Evolutionary conservation across 345 rosid genomes (phyloP).

Genomic region (Nasturtium officinale): DNA sequence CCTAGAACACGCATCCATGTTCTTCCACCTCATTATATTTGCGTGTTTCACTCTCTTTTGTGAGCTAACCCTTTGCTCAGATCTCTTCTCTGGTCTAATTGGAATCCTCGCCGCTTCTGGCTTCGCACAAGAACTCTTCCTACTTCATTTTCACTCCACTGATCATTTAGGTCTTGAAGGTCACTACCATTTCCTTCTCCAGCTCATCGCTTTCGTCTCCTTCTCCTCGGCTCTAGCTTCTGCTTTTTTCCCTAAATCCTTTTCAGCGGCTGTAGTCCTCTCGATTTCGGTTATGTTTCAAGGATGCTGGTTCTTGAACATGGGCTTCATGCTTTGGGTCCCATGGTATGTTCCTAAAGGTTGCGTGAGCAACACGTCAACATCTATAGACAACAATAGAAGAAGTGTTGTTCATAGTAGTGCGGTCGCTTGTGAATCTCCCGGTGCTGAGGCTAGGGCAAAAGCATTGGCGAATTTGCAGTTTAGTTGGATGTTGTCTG

Average conservation of each 20-base stretch:
- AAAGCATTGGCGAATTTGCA: constrained; percentile 82
- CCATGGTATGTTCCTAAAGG: constrained; percentile 69
- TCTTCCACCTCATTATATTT: constrained; percentile 77
- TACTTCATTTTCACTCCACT: constrained; percentile 84
- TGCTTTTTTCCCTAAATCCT: constrained; percentile 52
- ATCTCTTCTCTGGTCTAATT: constrained; percentile 51
- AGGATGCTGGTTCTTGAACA: constrained; percentile 84
- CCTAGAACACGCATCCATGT: constrained; percentile 86
- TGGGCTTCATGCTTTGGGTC: constrained; percentile 87
- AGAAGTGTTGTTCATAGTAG: constrained; percentile 53
- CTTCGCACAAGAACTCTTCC: constrained; percentile 79
- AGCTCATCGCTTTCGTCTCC: constrained; percentile 68
- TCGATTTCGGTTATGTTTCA: constrained; percentile 70
- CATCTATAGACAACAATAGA: constrained; percentile 16
- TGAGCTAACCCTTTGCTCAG: constrained; percentile 53
- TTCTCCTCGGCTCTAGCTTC: constrained; percentile 59
- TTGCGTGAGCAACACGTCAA: constrained; percentile 49
- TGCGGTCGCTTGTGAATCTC: constrained; percentile 63
- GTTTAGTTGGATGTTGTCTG: constrained; percentile 85
- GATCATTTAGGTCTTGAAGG: constrained; percentile 89
- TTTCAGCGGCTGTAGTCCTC: constrained; percentile 61
- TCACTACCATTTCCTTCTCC: constrained; percentile 88
- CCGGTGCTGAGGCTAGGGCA: constrained; percentile 65
- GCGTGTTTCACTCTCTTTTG: constrained; percentile 66
- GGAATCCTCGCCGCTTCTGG: constrained; percentile 70